Base-by-base conservation (phyloP, 2,329 filamentous ascomycete species). In the Trichoderma afroharzianum region DNA sequence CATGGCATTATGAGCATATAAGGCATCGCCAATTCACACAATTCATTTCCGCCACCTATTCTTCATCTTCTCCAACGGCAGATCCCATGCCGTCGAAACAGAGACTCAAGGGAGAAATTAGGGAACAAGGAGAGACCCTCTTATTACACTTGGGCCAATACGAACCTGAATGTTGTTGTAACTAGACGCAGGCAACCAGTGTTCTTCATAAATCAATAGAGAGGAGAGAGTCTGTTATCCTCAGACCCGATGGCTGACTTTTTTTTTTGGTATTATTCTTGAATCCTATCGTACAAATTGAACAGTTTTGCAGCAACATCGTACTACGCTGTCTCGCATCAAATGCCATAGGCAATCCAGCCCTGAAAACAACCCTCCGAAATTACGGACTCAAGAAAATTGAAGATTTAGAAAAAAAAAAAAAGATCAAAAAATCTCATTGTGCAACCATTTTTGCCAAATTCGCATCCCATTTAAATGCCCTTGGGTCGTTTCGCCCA, bases 261-360 rank as follows among this genome's bases (percentile, higher is more conserved):
- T 70, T 71, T 67, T 68, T 33, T 24, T 53, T 53, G 47, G 30
- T 47, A 64, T 72, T 70, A 70, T 62, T 59, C 63, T 72, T 70
- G 57, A 64, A 59, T 50, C 66, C 66, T 72, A 72, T 72, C 67
- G 66, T 72, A 72, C 71, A 72, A 70, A 71, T 61, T 63, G 57
- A 74, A 73, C 70, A 75, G 69, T 71, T 68, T 62, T 63, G 64
- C 64, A 72, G 68, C 69, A 74, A 47, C 70, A 72, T 72, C 62
- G 30, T 69, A 70, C 59, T 57, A 68, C 72, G 72, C 73, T 72
- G 63, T 75, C 74, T 70, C 70, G 71, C 70, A 71, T 74, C 74
- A 71, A 75, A 70, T 73, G 53, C 61, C 55, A 71, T 30, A 43
- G 58, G 58, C 62, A 67, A 69, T 63, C 68, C 68, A 63, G 55